A percentile compares a stretch with the other conserved stretches of the same genome.
phyloP scores from a whole-genome alignment of 371 early-diverging fungal genomes.

The Syncephalastrum monosporum region DNA sequence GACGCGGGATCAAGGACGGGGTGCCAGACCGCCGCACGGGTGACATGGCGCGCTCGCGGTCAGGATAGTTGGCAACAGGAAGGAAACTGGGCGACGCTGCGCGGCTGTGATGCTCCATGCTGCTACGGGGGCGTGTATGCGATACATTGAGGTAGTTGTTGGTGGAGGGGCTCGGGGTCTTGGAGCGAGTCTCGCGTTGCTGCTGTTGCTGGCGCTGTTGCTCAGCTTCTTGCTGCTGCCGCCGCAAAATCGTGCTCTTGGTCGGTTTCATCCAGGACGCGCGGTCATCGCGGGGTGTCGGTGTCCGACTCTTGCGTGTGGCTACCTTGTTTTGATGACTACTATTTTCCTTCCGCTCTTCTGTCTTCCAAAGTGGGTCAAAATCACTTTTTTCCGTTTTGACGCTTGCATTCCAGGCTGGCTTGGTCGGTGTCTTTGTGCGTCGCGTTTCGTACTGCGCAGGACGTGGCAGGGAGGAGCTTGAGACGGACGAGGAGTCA shows the following conservation, averaged over 20 bases:
- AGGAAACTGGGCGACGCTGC: neutral
- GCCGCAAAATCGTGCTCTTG: conserved; percentile 25
- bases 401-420: conserved; percentile 3
- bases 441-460: neutral
- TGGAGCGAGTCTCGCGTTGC: conserved; percentile 12
- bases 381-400: conserved; percentile 4
- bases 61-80: neutral
- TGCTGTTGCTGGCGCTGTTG: conserved; percentile 7
- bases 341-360: neutral
- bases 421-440: conserved; percentile 11
- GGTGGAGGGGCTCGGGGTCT: conserved; percentile 17
- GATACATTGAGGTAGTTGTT: conserved; percentile 1
- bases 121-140: conserved; percentile 27
- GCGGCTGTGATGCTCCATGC: conserved; percentile 27
- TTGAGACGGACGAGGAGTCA: conserved; percentile 15
- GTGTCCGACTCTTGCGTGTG: conserved; percentile 8
- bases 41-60: conserved; percentile 19
- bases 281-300: conserved; percentile 6
- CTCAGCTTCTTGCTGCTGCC: conserved; percentile 8
- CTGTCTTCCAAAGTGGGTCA: conserved; percentile 11
- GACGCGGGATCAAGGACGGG: conserved; percentile 51
- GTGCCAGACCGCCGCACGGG: conserved; percentile 31
- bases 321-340: neutral
- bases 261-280: conserved; percentile 34
- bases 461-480: conserved; percentile 4